A percentile compares a stretch with the other conserved stretches of the same genome.
Evolutionary conservation across 2,329 filamentous ascomycete genomes (phyloP).

Genomic region (Pyricularia sp.): DNA sequence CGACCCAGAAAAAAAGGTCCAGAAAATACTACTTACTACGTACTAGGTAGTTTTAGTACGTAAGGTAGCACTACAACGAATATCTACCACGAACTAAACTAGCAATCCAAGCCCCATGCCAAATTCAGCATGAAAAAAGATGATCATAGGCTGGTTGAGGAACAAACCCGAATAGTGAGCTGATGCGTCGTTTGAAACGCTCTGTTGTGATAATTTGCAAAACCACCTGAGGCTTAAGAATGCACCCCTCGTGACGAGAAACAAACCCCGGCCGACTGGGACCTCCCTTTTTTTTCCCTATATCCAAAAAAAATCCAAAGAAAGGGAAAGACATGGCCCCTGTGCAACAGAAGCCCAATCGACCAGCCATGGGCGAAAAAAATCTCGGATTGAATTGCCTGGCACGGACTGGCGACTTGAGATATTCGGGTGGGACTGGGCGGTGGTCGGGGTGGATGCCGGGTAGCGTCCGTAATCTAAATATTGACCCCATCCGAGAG

Average conservation of each 20-base stretch:
- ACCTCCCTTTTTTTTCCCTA: neutral
- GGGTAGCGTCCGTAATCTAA: conserved; percentile 7
- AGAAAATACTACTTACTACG: neutral
- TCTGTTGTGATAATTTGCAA: neutral
- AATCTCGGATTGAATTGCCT: neutral
- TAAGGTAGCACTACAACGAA: neutral
- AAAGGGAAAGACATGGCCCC: neutral
- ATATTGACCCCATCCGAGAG: conserved; percentile 1
- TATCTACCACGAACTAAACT: neutral
- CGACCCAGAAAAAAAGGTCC: neutral
- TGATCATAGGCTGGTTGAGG: neutral
- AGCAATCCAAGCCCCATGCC: neutral
- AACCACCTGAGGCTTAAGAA: neutral
- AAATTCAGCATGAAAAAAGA: neutral
- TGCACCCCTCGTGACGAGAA: neutral
- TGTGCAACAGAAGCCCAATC: neutral
- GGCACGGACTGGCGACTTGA: neutral
- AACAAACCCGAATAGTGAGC: neutral
- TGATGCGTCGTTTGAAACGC: neutral
- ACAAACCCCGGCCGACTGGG: neutral
- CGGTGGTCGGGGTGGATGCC: conserved; percentile 2
- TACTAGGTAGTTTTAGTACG: neutral
- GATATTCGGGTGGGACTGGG: neutral
- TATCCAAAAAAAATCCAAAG: neutral
- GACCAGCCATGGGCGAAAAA: neutral